These are phyloP conservation scores for Maudiozyma serrabonitensis DNA, from an alignment of 805 yeast genomes.

Conservation along the genomic window DNA sequence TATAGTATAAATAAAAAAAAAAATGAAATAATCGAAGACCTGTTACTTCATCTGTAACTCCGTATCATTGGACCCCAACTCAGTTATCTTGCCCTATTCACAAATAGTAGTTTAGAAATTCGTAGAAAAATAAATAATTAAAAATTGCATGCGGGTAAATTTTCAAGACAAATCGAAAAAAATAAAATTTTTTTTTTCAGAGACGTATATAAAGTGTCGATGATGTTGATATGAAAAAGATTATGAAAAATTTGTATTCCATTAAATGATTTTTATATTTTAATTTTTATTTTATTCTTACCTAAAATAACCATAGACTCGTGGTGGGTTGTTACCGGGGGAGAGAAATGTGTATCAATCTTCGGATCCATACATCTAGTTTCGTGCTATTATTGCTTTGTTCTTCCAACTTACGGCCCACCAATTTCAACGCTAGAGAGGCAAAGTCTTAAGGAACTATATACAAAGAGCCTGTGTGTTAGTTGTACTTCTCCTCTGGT, in stretches of 20 bases:
- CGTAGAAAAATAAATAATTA: too few relatives aligned
- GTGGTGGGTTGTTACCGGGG: constrained; percentile 16
- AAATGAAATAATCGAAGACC: not conserved
- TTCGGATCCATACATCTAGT: constrained; percentile 14
- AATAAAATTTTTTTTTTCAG: too few relatives aligned
- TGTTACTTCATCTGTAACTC: too few relatives aligned
- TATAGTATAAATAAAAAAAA: constrained; percentile 2
- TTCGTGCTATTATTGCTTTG: constrained; percentile 28
- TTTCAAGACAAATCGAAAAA: too few relatives aligned
- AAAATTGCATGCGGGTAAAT: too few relatives aligned
- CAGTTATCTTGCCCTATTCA: too few relatives aligned
- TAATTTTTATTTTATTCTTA: not conserved
- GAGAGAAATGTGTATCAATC: constrained; percentile 21
- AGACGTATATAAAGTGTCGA: not conserved
- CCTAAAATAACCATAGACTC: constrained; percentile 19
- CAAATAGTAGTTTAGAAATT: too few relatives aligned
- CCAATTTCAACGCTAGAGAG: constrained; percentile 70
- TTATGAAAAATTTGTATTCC: not conserved
- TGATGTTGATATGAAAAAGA: not conserved
- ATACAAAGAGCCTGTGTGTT: constrained; percentile 3
- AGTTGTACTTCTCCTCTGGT: constrained; percentile 27
- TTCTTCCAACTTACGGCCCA: constrained; percentile 21
- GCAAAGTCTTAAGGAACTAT: constrained; percentile 35
- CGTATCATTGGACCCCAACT: too few relatives aligned
- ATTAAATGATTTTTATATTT: not conserved